These are phyloP conservation scores for Carex cristatella DNA, from an alignment of 176 grass and related monocot genomes.

Conservation along the genomic window DNA sequence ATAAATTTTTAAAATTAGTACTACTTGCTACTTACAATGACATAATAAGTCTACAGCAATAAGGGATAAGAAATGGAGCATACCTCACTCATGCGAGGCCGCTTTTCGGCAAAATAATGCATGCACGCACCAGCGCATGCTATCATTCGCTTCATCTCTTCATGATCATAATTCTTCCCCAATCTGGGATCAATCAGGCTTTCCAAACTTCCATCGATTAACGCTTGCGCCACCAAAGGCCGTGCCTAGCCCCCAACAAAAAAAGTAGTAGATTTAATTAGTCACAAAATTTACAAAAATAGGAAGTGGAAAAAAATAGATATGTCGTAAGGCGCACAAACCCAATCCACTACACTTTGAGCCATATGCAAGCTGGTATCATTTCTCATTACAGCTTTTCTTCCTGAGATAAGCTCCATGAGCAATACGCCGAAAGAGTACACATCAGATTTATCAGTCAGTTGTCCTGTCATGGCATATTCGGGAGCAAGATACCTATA, in stretches of 20 bases:
- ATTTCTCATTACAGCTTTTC: constrained; percentile 30
- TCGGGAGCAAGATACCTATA: constrained; percentile 61
- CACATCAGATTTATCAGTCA: constrained; percentile 52
- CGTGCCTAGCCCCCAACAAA: constrained; percentile 12
- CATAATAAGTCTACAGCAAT: background rate
- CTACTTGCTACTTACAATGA: background rate
- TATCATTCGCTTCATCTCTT: constrained; percentile 28
- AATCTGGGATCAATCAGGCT: constrained; percentile 19
- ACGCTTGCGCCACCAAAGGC: constrained; percentile 23
- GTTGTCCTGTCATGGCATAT: constrained; percentile 46
- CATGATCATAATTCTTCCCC: constrained; percentile 19
- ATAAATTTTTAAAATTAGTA: background rate
- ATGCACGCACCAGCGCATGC: constrained; percentile 18
- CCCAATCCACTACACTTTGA: constrained; percentile 27
- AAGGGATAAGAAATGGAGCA: background rate
- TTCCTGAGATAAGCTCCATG: constrained; percentile 54
- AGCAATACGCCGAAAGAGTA: constrained; percentile 65
- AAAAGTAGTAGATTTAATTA: background rate
- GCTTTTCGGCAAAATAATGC: background rate
- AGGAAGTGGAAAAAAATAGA: background rate
- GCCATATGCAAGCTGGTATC: constrained; percentile 4
- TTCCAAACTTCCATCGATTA: constrained; percentile 12
- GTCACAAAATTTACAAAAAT: background rate
- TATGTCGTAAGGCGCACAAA: background rate
- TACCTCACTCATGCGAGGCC: constrained; percentile 30